Evolutionary conservation across 1,284 basidiomycete genomes (phyloP).

Genomic region (Malassezia caprae): DNA sequence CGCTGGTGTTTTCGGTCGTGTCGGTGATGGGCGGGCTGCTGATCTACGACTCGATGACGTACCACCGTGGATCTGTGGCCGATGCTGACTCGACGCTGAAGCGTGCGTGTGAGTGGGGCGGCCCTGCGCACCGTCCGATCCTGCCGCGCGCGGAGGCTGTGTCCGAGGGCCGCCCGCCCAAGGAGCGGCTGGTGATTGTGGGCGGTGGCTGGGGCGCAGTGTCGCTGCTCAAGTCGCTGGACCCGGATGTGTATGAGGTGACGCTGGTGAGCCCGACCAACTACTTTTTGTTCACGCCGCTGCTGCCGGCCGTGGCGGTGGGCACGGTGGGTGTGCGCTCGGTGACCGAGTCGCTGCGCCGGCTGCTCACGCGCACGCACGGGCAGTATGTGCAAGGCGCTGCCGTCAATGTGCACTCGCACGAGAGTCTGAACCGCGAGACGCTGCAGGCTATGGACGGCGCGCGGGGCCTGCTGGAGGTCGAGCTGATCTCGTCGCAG

Average conservation of each 20-base stretch:
- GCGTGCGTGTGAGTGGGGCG: constrained; percentile 24
- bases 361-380: constrained; percentile 32
- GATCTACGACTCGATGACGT: constrained; percentile 13
- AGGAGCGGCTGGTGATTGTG: constrained; percentile 45
- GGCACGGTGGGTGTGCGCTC: constrained; percentile 45
- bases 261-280: constrained; percentile 44
- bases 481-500: constrained; percentile 37
- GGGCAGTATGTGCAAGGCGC: constrained; percentile 45
- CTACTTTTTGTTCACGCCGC: constrained; percentile 46
- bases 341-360: constrained; percentile 42
- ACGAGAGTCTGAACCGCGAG: background rate
- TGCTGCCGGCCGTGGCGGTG: constrained; percentile 43
- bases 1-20: background rate
- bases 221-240: constrained; percentile 34
- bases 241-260: constrained; percentile 42
- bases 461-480: constrained; percentile 37
- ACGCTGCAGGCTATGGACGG: constrained; percentile 22
- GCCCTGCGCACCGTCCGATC: constrained; percentile 43
- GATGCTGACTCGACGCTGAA: background rate
- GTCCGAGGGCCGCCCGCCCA: constrained; percentile 11
- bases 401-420: constrained; percentile 28
- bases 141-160: constrained; percentile 23
- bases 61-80: background rate
- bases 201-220: constrained; percentile 47
- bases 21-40: constrained; percentile 7